A percentile compares a stretch with the other conserved stretches of the same genome.
These are phyloP conservation scores for Talaromyces thailandensis DNA, from an alignment of 495 filamentous ascomycete species.

Conservation along the genomic window DNA sequence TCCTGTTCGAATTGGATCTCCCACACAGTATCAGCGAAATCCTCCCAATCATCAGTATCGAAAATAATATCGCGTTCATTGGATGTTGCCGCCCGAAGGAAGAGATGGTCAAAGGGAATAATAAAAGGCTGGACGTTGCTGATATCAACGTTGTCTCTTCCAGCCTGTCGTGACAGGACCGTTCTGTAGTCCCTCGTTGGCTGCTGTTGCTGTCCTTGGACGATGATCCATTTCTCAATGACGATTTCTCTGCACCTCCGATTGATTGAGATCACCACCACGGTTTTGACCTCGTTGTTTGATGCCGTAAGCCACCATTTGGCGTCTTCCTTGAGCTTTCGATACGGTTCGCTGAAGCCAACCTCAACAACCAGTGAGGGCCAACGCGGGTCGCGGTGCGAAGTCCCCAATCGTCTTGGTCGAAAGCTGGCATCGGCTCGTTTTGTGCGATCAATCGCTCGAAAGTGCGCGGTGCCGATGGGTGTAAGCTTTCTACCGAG, in stretches of 20 bases:
- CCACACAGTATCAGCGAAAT: neutral
- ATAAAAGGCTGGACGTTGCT: neutral
- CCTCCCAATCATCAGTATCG: neutral
- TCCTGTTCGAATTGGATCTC: neutral
- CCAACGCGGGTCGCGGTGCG: neutral
- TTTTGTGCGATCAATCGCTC: neutral
- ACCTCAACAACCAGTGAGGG: conserved; percentile 2
- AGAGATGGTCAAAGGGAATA: conserved; percentile 1
- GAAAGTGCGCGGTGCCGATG: neutral
- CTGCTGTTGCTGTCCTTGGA: neutral
- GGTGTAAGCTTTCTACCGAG: neutral
- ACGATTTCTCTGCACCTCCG: neutral
- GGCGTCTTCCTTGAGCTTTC: conserved; percentile 6
- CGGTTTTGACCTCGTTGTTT: conserved; percentile 3
- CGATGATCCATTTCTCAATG: conserved; percentile 3
- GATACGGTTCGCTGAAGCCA: neutral
- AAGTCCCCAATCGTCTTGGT: neutral
- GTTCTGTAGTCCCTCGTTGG: neutral
- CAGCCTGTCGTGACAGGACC: neutral
- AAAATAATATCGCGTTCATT: neutral
- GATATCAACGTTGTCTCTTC: neutral
- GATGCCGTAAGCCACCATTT: conserved; percentile 8
- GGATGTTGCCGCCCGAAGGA: neutral
- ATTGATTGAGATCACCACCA: conserved; percentile 2
- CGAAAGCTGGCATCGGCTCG: neutral